Evolutionary conservation across 208 protist genomes (phyloP), one percentile per base, ranked within the genome.

Genomic region (Trypanosoma platydactyli): DNA sequence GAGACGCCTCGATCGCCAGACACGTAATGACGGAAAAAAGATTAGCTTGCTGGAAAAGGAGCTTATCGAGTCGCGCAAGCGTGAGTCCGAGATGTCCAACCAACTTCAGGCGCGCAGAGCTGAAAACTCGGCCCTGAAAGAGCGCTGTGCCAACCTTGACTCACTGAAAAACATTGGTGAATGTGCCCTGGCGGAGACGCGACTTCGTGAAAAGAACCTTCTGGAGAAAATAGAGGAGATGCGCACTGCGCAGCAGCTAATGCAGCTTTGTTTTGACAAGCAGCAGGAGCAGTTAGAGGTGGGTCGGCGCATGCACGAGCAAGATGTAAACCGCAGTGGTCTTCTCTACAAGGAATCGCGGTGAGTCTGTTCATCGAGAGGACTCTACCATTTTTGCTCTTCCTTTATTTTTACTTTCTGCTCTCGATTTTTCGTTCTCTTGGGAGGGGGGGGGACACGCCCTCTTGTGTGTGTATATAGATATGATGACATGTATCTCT

Each of bases 181-280:
- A 13, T 67, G 74, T 20, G 77, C 79, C 16, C 65, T 93, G 18
- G 65, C 71, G 15, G 81, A 95, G 67, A 79, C 79, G 68, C 84
- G 91, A 63, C 44, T 24, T 40, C 85, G 90, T 27, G 87, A 93
- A 59, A 77, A 77, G 15, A 77, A 88, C 38, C 62, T 95, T 64
- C 50, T 87, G 44, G 76, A 83, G 22, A 87, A 92, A 70, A 73
- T 95, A 18, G 90, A 93, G 42, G 90, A 93, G 62, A 67, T 92
- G 61, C 84, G 85, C 42, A 83, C 73, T 24, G 74, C 86, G 9
- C 90, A 92, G 60, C 83, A 93, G 59, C 65, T 95, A 13, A 88
- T 95, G 85, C 90, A 95, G 66, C 45, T 91, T 9, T 95, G 90
- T 77, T 95, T 94, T 65, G 87, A 95, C 61, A 92, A 91, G 69